Conservation (phyloP, 345 rosid genomes). For the Trapa incisa region DNA sequence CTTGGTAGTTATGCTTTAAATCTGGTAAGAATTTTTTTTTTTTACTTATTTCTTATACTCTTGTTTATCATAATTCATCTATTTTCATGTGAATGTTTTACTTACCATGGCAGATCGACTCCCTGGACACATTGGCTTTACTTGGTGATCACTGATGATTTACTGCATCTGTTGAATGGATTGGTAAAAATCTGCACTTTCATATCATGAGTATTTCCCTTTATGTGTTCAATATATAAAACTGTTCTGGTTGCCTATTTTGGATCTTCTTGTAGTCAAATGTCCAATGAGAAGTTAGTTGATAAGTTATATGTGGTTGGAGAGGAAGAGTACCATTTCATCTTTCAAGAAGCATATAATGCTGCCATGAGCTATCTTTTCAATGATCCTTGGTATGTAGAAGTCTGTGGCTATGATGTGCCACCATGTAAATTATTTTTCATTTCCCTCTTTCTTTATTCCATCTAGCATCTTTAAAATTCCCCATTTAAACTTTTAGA, state of each 20-base stretch:
- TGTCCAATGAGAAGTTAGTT: neutral
- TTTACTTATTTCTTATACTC: neutral
- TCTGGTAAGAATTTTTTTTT: constrained; percentile 31
- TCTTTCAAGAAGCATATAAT: constrained; percentile 88
- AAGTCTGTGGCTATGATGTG: constrained; percentile 17
- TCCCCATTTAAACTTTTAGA: neutral
- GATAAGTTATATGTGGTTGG: constrained; percentile 23
- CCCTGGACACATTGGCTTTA: constrained; percentile 79
- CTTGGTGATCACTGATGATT: constrained; percentile 77
- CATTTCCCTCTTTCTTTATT: constrained; percentile 5
- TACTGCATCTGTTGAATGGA: constrained; percentile 80
- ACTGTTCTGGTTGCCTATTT: neutral
- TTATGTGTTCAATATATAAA: constrained; percentile 12
- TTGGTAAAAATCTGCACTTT: constrained; percentile 94
- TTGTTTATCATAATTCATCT: constrained; percentile 4
- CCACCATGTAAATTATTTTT: constrained; percentile 17
- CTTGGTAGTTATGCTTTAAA: constrained; percentile 96
- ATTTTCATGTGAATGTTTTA: constrained; percentile 7
- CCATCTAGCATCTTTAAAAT: neutral
- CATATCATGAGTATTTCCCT: constrained; percentile 75
- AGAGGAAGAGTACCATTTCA: constrained; percentile 81
- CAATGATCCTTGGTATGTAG: constrained; percentile 87
- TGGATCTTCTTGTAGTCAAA: neutral
- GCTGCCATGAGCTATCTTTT: constrained; percentile 82
- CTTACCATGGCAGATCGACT: constrained; percentile 54